Evolutionary conservation across 441 rosid species (phyloP).

Genomic region (Biscutella laevigata): DNA sequence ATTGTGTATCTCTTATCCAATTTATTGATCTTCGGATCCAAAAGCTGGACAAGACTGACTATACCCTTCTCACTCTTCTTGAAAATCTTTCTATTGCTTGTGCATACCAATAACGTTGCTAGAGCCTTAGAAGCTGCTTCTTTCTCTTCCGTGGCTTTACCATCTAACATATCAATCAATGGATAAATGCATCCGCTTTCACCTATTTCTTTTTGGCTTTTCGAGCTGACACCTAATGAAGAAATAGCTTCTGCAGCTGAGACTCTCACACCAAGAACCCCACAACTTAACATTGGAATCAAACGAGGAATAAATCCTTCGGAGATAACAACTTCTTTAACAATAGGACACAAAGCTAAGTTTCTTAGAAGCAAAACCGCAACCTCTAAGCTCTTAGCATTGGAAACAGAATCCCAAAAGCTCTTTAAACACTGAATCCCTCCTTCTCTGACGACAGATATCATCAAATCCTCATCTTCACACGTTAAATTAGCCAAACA

Average conservation of each 20-base stretch:
- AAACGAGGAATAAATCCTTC: conserved; percentile 50
- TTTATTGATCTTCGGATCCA: conserved; percentile 53
- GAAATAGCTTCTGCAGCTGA: conserved; percentile 61
- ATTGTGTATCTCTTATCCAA: conserved; percentile 56
- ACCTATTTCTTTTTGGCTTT: conserved; percentile 58
- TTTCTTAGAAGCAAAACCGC: conserved; percentile 49
- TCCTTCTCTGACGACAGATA: conserved; percentile 54
- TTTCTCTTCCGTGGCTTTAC: conserved; percentile 72
- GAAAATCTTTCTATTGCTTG: conserved; percentile 44
- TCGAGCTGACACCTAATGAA: conserved; percentile 43
- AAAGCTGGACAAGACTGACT: conserved; percentile 43
- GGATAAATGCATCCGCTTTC: conserved; percentile 47
- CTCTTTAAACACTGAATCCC: conserved; percentile 59
- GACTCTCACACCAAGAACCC: conserved; percentile 54
- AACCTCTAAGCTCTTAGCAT: conserved; percentile 47
- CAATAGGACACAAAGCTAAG: conserved; percentile 37
- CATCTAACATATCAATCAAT: conserved; percentile 70
- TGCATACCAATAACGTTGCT: conserved; percentile 38
- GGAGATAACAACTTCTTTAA: conserved; percentile 44
- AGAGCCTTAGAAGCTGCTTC: conserved; percentile 79
- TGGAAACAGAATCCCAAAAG: conserved; percentile 64
- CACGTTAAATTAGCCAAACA: conserved; percentile 63
- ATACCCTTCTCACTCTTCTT: conserved; percentile 54
- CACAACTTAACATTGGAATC: conserved; percentile 42
- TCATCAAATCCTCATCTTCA: conserved; percentile 49